phyloP scores from a whole-genome alignment of 129 eudicot genomes.

The Centrapalus pauciflorus region DNA sequence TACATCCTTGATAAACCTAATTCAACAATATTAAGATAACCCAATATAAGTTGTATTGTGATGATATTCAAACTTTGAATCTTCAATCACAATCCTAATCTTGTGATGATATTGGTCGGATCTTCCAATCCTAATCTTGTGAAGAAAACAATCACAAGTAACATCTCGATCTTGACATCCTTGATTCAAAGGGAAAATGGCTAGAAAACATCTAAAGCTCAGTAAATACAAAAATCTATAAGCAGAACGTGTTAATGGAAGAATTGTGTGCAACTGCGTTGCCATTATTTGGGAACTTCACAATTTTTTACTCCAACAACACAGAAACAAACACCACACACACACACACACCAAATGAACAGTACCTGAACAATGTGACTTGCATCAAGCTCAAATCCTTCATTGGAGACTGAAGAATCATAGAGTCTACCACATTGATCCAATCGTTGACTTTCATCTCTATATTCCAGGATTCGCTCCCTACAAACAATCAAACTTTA shows the following conservation, averaged over 20 bases:
- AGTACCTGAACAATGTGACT: conserved; percentile 71
- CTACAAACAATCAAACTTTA: conserved; percentile 29
- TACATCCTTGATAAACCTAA: too few relatives aligned
- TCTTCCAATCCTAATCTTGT: too few relatives aligned
- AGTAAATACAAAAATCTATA: background rate
- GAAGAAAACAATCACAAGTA: too few relatives aligned
- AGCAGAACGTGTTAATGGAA: background rate
- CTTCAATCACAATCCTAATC: too few relatives aligned
- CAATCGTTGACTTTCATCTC: conserved; percentile 90
- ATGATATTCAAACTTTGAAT: too few relatives aligned
- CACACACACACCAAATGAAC: background rate
- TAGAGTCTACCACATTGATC: conserved; percentile 91
- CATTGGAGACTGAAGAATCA: conserved; percentile 78
- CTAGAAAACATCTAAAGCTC: background rate
- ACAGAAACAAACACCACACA: background rate
- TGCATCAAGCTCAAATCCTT: conserved; percentile 85
- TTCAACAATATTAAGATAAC: too few relatives aligned
- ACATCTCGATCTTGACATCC: too few relatives aligned
- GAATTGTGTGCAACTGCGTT: background rate
- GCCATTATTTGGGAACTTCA: background rate
- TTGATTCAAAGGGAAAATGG: too few relatives aligned
- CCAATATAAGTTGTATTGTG: too few relatives aligned
- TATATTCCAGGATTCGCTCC: conserved; percentile 86
- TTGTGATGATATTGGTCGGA: too few relatives aligned
- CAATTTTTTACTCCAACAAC: background rate